These are phyloP conservation scores for Phylloboletellus chloephorus DNA, from an alignment of 1,284 basidiomycete genomes.

Conservation along the genomic window DNA sequence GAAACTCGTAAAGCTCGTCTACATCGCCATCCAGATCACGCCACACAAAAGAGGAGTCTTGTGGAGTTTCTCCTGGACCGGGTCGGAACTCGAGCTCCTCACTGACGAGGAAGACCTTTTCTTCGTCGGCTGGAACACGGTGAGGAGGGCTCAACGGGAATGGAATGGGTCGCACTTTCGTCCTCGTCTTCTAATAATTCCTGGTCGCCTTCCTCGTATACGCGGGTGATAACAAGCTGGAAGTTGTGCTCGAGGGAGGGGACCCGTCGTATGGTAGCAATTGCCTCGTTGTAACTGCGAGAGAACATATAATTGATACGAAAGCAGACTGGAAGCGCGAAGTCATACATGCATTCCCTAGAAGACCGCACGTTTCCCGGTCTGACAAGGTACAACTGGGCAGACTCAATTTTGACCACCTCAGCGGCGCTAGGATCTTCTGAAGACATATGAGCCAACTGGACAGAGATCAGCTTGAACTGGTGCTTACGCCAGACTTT, in stretches of 20 bases:
- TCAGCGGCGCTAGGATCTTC: constrained; percentile 86
- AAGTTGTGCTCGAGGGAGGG: constrained; percentile 84
- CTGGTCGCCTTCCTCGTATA: constrained; percentile 94
- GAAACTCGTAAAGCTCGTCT: constrained; percentile 80
- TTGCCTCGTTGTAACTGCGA: constrained; percentile 88
- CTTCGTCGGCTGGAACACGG: constrained; percentile 69
- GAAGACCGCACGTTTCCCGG: constrained; percentile 88
- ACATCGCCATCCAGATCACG: constrained; percentile 81
- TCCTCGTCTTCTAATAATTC: constrained; percentile 92
- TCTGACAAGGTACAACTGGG: constrained; percentile 87
- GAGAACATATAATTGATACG: constrained; percentile 6
- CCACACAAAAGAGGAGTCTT: constrained; percentile 84
- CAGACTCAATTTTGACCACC: constrained; percentile 90
- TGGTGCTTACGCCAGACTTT: constrained; percentile 87
- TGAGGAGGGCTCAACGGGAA: constrained; percentile 6
- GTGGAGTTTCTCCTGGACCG: constrained; percentile 67
- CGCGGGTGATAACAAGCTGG: constrained; percentile 92
- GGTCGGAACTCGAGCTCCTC: constrained; percentile 82
- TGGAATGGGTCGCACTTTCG: constrained; percentile 63
- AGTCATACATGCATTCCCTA: constrained; percentile 92
- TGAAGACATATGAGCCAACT: constrained; percentile 32
- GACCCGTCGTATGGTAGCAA: constrained; percentile 87
- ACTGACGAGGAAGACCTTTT: constrained; percentile 87
- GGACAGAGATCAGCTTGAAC: constrained; percentile 11
- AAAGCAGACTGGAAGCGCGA: not conserved